Conservation (phyloP, 2,329 filamentous ascomycete genomes). For the Ceratocystis alfenasii region DNA sequence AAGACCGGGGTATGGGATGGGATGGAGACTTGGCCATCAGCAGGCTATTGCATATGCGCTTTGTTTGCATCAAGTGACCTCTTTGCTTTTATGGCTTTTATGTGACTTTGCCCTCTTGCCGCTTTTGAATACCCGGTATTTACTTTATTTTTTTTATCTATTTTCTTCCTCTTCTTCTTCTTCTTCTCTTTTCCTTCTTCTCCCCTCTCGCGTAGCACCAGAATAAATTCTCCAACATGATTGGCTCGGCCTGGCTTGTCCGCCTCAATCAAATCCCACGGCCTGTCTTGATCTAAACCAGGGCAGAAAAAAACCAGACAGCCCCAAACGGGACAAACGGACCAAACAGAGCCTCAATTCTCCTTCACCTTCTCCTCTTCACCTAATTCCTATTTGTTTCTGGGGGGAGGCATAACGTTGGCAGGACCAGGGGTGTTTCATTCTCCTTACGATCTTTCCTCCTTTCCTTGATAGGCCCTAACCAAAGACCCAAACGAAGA, state of each 20-base stretch:
- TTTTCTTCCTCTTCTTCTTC: not conserved
- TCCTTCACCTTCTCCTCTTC: not conserved
- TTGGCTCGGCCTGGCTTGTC: slow-evolving; percentile 1
- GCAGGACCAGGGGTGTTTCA: not conserved
- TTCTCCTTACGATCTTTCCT: not conserved
- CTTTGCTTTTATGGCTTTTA: not conserved
- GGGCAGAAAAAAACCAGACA: not conserved
- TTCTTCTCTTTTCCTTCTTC: not conserved
- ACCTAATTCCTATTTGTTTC: not conserved
- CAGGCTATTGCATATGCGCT: slow-evolving; percentile 1
- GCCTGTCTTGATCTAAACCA: not conserved
- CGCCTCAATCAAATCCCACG: not conserved
- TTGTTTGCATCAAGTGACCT: not conserved
- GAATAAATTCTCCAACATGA: not conserved
- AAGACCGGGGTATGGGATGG: slow-evolving; percentile 7
- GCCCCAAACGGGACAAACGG: not conserved
- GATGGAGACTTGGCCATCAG: slow-evolving; percentile 2
- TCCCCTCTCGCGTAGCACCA: not conserved
- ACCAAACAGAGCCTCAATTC: slow-evolving; percentile 1
- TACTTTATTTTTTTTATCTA: not conserved
- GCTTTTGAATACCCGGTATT: not conserved
- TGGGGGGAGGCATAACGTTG: not conserved
- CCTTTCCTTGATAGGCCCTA: not conserved
- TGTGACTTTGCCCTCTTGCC: not conserved
- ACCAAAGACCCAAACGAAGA: not conserved